Evolutionary conservation across 768 basidiomycete genomes (phyloP).

Genomic region (Tylopilus plumbeoviolaceoides): DNA sequence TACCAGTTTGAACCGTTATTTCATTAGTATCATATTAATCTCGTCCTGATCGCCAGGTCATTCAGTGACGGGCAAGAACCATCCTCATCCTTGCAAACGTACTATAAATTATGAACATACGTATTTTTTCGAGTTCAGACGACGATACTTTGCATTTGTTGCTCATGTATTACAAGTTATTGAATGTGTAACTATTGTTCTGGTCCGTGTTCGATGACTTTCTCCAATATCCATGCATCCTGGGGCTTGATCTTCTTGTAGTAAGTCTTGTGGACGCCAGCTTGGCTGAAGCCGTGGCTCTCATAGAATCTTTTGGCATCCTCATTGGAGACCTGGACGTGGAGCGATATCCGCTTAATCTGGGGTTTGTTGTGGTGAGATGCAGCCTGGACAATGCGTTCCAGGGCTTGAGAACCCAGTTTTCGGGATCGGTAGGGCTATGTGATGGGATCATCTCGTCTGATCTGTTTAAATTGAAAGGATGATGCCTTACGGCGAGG

Average conservation of each 20-base stretch:
- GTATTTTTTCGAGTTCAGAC: conserved; percentile 10
- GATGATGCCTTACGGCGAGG: conserved; percentile 62
- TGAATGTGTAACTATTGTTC: conserved; percentile 23
- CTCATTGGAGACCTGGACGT: conserved; percentile 81
- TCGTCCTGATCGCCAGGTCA: conserved; percentile 15
- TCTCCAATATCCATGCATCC: conserved; percentile 86
- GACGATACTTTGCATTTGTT: conserved; percentile 1
- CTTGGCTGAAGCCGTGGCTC: conserved; percentile 72
- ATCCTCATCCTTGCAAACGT: conserved; percentile 25
- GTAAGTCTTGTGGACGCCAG: conserved; percentile 64
- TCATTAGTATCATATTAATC: conserved; percentile 26
- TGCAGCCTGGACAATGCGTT: conserved; percentile 64
- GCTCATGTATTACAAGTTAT: conserved; percentile 25
- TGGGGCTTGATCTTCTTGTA: conserved; percentile 87
- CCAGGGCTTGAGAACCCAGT: conserved; percentile 68
- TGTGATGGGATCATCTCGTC: conserved; percentile 10
- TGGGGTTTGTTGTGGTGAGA: conserved; percentile 52
- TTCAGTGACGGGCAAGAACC: conserved; percentile 14
- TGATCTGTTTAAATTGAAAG: conserved; percentile 8
- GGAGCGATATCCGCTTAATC: conserved; percentile 72
- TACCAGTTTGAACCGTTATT: conserved; percentile 19
- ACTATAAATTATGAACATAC: conserved; percentile 29
- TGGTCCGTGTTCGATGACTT: conserved; percentile 35
- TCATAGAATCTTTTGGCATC: conserved; percentile 82
- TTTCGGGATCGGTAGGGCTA: conserved; percentile 84